phyloP scores from a whole-genome alignment of 2,329 filamentous ascomycete genomes.

The Ophiostoma himal-ulmi region DNA sequence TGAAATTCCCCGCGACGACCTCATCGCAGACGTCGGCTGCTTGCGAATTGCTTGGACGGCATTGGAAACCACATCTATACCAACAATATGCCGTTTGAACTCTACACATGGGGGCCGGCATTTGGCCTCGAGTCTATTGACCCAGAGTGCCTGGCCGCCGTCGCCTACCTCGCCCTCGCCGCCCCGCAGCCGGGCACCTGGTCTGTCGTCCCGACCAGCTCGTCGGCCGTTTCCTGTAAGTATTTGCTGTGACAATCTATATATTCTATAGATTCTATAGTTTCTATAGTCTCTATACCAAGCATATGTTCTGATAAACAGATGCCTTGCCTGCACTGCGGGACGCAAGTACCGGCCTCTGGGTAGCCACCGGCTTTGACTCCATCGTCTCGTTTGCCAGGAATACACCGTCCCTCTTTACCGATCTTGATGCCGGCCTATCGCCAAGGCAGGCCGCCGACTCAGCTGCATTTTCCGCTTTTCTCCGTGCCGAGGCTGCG shows the following conservation, averaged over 20 bases:
- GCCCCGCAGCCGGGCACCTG: constrained; percentile 42
- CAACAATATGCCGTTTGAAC: constrained; percentile 49
- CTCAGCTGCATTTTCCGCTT: constrained; percentile 53
- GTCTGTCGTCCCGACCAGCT: constrained; percentile 66
- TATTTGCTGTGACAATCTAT: not conserved
- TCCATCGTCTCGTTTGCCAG: constrained; percentile 54
- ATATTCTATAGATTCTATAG: not conserved
- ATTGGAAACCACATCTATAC: not conserved
- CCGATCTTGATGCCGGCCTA: constrained; percentile 38
- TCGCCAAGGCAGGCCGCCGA: constrained; percentile 42
- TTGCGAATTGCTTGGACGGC: not conserved
- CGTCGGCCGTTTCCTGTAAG: constrained; percentile 54
- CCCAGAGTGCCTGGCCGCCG: constrained; percentile 77
- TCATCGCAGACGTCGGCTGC: not conserved
- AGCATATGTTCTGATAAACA: not conserved
- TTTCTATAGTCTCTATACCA: not conserved
- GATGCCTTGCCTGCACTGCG: constrained; percentile 50
- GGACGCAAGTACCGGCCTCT: constrained; percentile 44
- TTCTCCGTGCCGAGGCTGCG: constrained; percentile 67
- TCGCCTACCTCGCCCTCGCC: constrained; percentile 67
- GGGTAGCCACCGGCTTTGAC: constrained; percentile 55
- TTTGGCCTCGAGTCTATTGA: constrained; percentile 88
- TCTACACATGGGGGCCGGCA: constrained; percentile 86
- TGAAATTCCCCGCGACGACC: not conserved
- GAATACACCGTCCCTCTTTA: constrained; percentile 28